A percentile compares a stretch with the other conserved stretches of the same genome.
phyloP scores from a whole-genome alignment of 192 early-diverging fungal species.

The Phlyctochytrium arcticum region DNA sequence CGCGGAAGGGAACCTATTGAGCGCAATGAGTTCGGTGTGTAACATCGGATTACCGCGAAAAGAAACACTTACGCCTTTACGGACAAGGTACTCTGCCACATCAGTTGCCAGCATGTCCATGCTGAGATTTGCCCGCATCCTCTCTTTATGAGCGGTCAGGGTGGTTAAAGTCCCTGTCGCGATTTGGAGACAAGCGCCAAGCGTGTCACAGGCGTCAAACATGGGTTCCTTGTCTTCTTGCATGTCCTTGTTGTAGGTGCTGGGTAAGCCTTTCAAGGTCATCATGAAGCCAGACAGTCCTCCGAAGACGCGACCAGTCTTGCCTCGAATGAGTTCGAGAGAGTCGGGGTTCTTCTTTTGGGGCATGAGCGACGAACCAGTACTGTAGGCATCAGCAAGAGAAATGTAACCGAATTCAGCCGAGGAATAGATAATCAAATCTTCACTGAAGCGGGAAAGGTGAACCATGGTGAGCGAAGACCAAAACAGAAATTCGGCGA shows the following conservation, averaged over 20 bases:
- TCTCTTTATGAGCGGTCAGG: constrained; percentile 72
- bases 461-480: constrained; percentile 88
- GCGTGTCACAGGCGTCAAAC: constrained; percentile 91
- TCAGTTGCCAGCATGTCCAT: constrained; percentile 97
- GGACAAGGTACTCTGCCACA: constrained; percentile 96
- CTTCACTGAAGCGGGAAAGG: constrained; percentile 85
- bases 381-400: constrained; percentile 95
- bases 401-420: constrained; percentile 93
- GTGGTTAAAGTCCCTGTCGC: constrained; percentile 89
- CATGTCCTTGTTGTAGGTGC: constrained; percentile 98
- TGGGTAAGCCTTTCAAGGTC: constrained; percentile 95
- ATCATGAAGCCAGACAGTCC: constrained; percentile 95
- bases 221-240: constrained; percentile 99
- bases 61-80: constrained; percentile 68
- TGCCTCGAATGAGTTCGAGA: constrained; percentile 92
- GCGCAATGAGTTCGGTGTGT: too few relatives aligned
- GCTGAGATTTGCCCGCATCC: constrained; percentile 77
- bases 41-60: too few relatives aligned
- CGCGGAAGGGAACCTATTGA: constrained; percentile 96
- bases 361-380: constrained; percentile 96
- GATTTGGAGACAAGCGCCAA: constrained; percentile 89
- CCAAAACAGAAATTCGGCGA: constrained; percentile 97
- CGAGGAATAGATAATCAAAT: constrained; percentile 91
- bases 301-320: constrained; percentile 95
- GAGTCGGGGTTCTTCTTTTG: constrained; percentile 99